phyloP scores from a whole-genome alignment of 352 stramenopile genomes.

The Globisporangium ultimum region DNA sequence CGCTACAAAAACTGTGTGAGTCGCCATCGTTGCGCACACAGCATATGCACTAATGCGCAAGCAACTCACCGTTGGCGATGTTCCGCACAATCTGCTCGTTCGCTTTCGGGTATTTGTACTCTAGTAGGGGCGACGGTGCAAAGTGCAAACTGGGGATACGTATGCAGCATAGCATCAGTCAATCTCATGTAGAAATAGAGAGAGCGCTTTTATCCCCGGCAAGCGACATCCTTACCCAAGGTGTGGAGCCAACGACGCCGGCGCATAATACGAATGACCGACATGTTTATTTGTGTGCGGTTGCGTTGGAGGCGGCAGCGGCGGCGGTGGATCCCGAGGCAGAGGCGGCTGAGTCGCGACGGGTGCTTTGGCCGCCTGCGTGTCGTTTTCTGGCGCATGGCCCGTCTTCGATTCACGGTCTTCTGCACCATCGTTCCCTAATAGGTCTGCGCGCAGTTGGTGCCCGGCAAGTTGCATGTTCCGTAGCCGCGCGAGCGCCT shows the following conservation, averaged over 20 bases:
- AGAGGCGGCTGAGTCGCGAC: conserved; percentile 22
- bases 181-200: background rate
- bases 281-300: background rate
- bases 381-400: background rate
- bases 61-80: conserved; percentile 75
- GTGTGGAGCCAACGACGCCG: conserved; percentile 62
- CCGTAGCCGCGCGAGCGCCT: conserved; percentile 40
- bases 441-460: conserved; percentile 29
- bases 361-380: background rate
- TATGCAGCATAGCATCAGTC: conserved; percentile 1
- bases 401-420: background rate
- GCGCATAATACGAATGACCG: conserved; percentile 16
- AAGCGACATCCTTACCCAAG: conserved; percentile 42
- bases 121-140: conserved; percentile 72
- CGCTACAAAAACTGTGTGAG: conserved; percentile 27
- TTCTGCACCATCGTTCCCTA: conserved; percentile 8
- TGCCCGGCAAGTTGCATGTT: conserved; percentile 55
- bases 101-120: conserved; percentile 87
- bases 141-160: conserved; percentile 63
- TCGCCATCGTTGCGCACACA: no score
- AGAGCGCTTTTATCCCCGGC: no score
- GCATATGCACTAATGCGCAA: background rate
- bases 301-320: conserved; percentile 16
- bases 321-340: conserved; percentile 27
- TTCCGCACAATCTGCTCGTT: conserved; percentile 77